Conservation (phyloP, 2,329 filamentous ascomycete genomes). For the Zopfia rhizophila region DNA sequence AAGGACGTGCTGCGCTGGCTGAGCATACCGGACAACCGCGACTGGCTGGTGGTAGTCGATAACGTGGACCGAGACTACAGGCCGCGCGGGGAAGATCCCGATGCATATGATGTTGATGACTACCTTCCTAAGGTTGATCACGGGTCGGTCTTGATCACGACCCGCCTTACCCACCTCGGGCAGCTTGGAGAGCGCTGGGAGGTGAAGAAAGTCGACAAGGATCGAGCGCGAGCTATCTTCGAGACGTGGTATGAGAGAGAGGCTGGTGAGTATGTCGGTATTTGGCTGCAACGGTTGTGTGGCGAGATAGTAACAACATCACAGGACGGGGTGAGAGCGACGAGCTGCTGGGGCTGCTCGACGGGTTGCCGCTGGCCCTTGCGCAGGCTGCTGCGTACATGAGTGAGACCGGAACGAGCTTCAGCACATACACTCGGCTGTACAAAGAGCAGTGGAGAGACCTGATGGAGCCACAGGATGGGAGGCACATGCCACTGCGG, state of each 20-base stretch:
- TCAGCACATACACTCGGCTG: slow-evolving; percentile 20
- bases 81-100: slow-evolving; percentile 7
- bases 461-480: slow-evolving; percentile 21
- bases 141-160: slow-evolving; percentile 33
- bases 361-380: slow-evolving; percentile 19
- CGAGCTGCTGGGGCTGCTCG: slow-evolving; percentile 10
- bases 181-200: slow-evolving; percentile 28
- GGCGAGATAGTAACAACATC: neutral
- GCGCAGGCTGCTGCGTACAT: slow-evolving; percentile 19
- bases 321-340: slow-evolving; percentile 3
- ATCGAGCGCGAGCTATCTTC: slow-evolving; percentile 23
- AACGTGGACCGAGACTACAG: slow-evolving; percentile 31
- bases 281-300: neutral
- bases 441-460: slow-evolving; percentile 30
- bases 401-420: slow-evolving; percentile 7
- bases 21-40: slow-evolving; percentile 19
- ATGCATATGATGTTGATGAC: slow-evolving; percentile 26
- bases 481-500: slow-evolving; percentile 11
- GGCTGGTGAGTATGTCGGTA: slow-evolving; percentile 1
- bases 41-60: slow-evolving; percentile 34
- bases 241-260: slow-evolving; percentile 13
- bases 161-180: slow-evolving; percentile 26
- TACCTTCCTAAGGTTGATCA: slow-evolving; percentile 30
- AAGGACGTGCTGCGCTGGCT: slow-evolving; percentile 27
- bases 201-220: slow-evolving; percentile 15